Evolutionary conservation across 768 basidiomycete species (phyloP), one percentile per base, ranked within the genome.

Genomic region (Collybiopsis confluens): DNA sequence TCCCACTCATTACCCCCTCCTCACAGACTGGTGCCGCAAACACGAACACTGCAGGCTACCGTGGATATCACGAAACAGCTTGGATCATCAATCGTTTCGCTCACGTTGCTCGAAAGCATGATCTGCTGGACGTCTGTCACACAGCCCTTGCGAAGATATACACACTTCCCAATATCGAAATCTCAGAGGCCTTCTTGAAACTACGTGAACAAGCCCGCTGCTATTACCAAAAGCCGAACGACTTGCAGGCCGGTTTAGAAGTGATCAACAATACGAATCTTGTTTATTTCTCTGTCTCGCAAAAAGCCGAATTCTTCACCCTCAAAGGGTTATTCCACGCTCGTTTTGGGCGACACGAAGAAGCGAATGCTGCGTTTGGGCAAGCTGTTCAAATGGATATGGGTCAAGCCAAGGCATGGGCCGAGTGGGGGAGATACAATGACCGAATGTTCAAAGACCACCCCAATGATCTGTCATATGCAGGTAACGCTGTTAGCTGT

Each of bases 61-160:
- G 97, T 47, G 97, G 97, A 7, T 98, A 92, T 68, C 97, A 99
- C 65, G 97, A 99, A 73, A 98, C 94, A 0, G 97, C 97, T 6
- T 99, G 97, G 97, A 98, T 97, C 65, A 98, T 98, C 74, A 99
- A 99, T 67, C 88, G 97, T 15, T 98, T 99, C 64, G 97, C 97
- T 8, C 96, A 99, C 70, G 94, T 98, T 52, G 97, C 97, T 20
- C 81, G 97, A 54, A 96, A 98, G 70, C 97, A 99, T 64, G 90
- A 95, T 57, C 79, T 99, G 6, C 78, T 95, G 42, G 97, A 99
- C 45, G 97, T 97, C 37, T 98, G 97, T 74, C 92, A 92, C 71
- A 90, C 81, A 4, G 90, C 90, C 1, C 77, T 99, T 63, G 94
- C 89, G 68, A 98, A 94, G 72, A 99, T 99, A 59, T 99, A 99